Evolutionary conservation across 805 yeast genomes (phyloP), one percentile per base, ranked within the genome.

Genomic region (Hanseniaspora lachancei): DNA sequence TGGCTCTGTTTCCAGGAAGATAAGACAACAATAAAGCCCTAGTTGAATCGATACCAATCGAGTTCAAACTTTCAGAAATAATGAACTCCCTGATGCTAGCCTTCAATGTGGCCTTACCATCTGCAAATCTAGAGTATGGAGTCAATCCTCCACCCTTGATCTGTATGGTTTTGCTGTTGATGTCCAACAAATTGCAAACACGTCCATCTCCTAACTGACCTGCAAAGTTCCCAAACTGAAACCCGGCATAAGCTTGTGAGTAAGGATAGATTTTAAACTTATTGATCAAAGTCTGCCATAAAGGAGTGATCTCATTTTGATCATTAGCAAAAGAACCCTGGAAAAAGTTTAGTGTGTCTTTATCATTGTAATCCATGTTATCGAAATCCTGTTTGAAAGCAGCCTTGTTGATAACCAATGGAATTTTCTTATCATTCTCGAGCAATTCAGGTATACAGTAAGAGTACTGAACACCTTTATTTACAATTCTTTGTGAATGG

Each of bases 161-260:
- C 69, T 91, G 97, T 2, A 91, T 61, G 2, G 66, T 62, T 42
- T 68, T 67, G 44, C 32, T 49, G 1, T 47, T 56, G 0, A 84
- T 69, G 60, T 86, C 91, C 70, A 91, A 89, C 47, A 91, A 70
- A 63, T 85, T 87, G 7, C 82, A 77, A 1, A 88, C 96, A 58
- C 98, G 72, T 0, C 98, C 98, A 67, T 91, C 98, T 7, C 98
- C 98, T 59, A 91, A 71, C 67, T 93, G 98, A 2, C 97, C 97
- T 0, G 97, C 97, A 79, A 91, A 91, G 60, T 79, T 80, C 2
- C 98, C 97, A 72, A 93, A 91, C 65, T 91, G 98, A 75, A 84
- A 88, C 0, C 98, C 98, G 1, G 97, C 96, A 68, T 91, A 91
- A 0, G 91, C 86, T 67, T 85, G 89, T 13, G 96, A 79, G 68